These are phyloP conservation scores for Sclerotinia glacialis DNA, from an alignment of 2,329 filamentous ascomycete species.

Conservation along the genomic window DNA sequence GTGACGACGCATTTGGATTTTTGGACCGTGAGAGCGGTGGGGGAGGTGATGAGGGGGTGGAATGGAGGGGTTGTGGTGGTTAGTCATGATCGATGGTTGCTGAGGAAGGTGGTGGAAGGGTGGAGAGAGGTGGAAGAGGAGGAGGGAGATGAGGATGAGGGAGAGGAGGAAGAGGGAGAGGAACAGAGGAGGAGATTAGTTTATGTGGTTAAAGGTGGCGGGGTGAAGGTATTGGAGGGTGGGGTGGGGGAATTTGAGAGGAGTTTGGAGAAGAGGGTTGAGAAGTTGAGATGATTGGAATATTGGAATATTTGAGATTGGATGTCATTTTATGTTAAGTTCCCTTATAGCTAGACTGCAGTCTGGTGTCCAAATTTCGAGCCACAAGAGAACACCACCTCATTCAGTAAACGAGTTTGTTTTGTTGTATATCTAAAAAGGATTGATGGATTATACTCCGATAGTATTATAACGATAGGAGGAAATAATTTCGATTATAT, in stretches of 20 bases:
- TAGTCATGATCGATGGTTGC: constrained; percentile 79
- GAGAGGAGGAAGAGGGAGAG: constrained; percentile 49
- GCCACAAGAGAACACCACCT: too few relatives aligned
- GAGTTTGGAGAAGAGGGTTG: constrained; percentile 58
- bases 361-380: too few relatives aligned
- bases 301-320: background rate
- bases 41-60: constrained; percentile 64
- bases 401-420: too few relatives aligned
- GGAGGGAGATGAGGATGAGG: constrained; percentile 46
- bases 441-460: too few relatives aligned
- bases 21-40: constrained; percentile 71
- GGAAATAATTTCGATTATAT: too few relatives aligned
- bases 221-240: constrained; percentile 52
- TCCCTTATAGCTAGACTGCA: too few relatives aligned
- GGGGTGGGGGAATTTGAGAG: constrained; percentile 66
- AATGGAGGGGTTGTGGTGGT: constrained; percentile 74
- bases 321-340: too few relatives aligned
- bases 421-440: too few relatives aligned
- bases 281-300: constrained; percentile 42
- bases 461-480: too few relatives aligned
- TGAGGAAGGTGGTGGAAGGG: constrained; percentile 70
- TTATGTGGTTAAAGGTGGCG: constrained; percentile 59
- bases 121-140: constrained; percentile 45
- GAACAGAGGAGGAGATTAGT: constrained; percentile 52
- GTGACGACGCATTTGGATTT: constrained; percentile 90